Conservation (phyloP, 2,329 filamentous ascomycete genomes). For the Botryotinia convoluta region DNA sequence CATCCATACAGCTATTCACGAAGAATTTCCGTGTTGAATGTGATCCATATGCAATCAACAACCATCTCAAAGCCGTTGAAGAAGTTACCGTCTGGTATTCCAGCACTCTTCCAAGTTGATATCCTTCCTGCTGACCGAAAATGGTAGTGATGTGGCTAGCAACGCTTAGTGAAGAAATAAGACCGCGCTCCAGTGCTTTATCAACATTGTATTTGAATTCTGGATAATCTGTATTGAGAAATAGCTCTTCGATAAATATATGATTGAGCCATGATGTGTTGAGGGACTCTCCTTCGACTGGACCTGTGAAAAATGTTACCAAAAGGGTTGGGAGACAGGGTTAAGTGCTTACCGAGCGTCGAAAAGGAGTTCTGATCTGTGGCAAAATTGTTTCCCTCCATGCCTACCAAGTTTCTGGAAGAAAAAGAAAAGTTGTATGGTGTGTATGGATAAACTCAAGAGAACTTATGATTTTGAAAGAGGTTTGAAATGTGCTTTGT, state of each 20-base stretch:
- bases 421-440: not conserved
- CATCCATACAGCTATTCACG: not conserved
- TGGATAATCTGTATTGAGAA: not conserved
- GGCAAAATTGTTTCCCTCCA: not conserved
- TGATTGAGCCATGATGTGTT: not conserved
- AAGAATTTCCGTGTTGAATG: not conserved
- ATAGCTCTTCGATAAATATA: not conserved
- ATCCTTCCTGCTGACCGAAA: not conserved
- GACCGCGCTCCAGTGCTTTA: not conserved
- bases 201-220: not conserved
- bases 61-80: not conserved
- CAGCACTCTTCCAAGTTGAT: not conserved
- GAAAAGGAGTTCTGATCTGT: not conserved
- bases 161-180: not conserved
- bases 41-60: not conserved
- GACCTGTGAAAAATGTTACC: not conserved
- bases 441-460: not conserved
- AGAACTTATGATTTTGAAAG: too few relatives aligned
- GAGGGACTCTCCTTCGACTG: not conserved
- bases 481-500: not conserved
- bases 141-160: not conserved
- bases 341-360: not conserved
- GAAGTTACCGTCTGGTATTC: not conserved
- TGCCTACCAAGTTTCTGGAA: not conserved
- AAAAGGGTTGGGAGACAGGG: not conserved